A percentile compares a stretch with the other conserved stretches of the same genome.
These are phyloP conservation scores for Trichomonas gallinae DNA, from an alignment of 208 protist species.

Conservation along the genomic window DNA sequence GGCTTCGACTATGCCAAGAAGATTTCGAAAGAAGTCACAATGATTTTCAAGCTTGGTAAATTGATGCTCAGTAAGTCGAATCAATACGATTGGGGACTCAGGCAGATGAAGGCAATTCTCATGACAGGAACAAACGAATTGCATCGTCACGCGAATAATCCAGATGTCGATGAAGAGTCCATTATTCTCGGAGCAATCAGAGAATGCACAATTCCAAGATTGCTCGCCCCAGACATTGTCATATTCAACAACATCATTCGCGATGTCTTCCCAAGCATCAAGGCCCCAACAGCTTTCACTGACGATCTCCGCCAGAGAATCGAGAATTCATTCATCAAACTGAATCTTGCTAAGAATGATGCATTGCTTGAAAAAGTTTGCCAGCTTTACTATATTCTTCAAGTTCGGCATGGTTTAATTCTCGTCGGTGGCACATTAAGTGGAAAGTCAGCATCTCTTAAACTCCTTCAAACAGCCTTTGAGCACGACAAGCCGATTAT, in stretches of 20 bases:
- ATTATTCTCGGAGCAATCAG: conserved; percentile 74
- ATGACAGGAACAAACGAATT: conserved; percentile 74
- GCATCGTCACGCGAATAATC: conserved; percentile 61
- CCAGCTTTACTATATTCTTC: conserved; percentile 74
- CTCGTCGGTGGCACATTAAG: conserved; percentile 75
- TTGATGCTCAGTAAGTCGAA: conserved; percentile 80
- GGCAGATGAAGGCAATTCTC: conserved; percentile 91
- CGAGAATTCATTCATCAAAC: background rate
- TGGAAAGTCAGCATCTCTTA: conserved; percentile 46
- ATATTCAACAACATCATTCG: conserved; percentile 84
- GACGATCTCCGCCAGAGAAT: conserved; percentile 30
- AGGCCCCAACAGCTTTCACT: conserved; percentile 28
- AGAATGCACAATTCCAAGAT: conserved; percentile 45
- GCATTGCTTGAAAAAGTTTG: background rate
- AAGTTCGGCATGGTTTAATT: conserved; percentile 89
- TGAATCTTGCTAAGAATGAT: background rate
- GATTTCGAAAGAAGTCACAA: conserved; percentile 83
- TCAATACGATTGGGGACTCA: conserved; percentile 95
- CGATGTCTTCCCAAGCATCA: conserved; percentile 46
- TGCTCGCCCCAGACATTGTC: conserved; percentile 59
- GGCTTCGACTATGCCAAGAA: conserved; percentile 76
- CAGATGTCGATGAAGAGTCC: conserved; percentile 68
- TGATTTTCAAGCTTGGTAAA: conserved; percentile 80
- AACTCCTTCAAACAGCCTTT: conserved; percentile 80
- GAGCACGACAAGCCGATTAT: conserved; percentile 69